These are phyloP conservation scores for Moricandia arvensis DNA, from an alignment of 345 rosid species.

Conservation along the genomic window DNA sequence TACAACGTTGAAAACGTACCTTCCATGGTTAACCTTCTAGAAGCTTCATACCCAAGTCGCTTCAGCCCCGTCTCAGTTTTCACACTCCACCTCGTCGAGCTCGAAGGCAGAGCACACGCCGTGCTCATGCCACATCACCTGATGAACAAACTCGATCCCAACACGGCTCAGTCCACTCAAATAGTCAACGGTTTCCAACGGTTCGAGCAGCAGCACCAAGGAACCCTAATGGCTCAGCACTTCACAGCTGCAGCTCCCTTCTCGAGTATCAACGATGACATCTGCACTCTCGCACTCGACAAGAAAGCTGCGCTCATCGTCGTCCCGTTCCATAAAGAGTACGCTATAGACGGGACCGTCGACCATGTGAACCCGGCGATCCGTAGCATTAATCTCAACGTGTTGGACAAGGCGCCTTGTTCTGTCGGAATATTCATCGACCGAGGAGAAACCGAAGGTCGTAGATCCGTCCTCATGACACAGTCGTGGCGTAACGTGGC, in stretches of 20 bases:
- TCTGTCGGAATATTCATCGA: conserved; percentile 50
- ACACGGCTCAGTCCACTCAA: conserved; percentile 32
- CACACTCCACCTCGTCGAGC: conserved; percentile 37
- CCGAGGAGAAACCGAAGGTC: conserved; percentile 29
- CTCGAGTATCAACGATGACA: conserved; percentile 52
- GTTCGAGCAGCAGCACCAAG: conserved; percentile 41
- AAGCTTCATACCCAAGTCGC: conserved; percentile 33
- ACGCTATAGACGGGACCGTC: conserved; percentile 39
- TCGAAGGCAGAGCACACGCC: conserved; percentile 38
- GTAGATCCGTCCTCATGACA: neutral
- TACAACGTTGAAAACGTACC: conserved; percentile 40
- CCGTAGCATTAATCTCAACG: conserved; percentile 45
- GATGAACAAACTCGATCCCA: conserved; percentile 40
- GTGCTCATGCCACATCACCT: conserved; percentile 38
- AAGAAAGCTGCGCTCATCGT: conserved; percentile 50
- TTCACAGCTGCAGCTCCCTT: conserved; percentile 56
- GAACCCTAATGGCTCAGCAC: conserved; percentile 40
- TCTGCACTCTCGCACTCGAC: conserved; percentile 58
- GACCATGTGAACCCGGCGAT: conserved; percentile 32
- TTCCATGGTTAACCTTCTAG: conserved; percentile 36
- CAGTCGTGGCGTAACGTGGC: conserved; percentile 33
- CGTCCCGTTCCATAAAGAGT: conserved; percentile 54
- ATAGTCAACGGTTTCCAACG: conserved; percentile 44
- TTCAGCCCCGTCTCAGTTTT: conserved; percentile 37
- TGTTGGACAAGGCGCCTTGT: conserved; percentile 55